Evolutionary conservation across 2,329 filamentous ascomycete species (phyloP).

Genomic region (Trichocomaceae sp.): DNA sequence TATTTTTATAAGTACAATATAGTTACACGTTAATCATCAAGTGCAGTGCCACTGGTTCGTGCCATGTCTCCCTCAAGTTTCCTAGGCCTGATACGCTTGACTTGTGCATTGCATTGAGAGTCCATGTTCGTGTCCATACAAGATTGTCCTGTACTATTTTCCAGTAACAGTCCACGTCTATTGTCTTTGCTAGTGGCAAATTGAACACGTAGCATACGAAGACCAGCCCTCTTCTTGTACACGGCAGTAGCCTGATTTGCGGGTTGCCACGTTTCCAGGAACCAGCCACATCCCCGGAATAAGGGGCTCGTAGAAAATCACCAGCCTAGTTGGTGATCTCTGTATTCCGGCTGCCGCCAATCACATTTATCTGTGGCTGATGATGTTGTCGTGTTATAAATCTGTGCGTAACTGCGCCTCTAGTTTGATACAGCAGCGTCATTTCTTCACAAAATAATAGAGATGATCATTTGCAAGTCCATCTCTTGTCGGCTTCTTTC

Average conservation of each 20-base stretch:
- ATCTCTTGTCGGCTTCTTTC: conserved; percentile 59
- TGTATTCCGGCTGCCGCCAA: background rate
- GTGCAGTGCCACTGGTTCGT: background rate
- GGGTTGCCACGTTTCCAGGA: conserved; percentile 10
- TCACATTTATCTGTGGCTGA: background rate
- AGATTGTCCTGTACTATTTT: background rate
- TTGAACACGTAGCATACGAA: background rate
- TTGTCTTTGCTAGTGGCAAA: background rate
- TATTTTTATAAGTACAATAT: no score
- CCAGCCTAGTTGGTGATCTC: conserved; percentile 3
- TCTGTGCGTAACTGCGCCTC: background rate
- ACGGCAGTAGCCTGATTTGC: background rate
- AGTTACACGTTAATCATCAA: background rate
- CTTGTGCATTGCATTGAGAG: background rate
- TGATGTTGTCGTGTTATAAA: background rate
- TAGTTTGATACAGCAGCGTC: background rate
- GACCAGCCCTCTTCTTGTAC: background rate
- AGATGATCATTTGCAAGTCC: conserved; percentile 45
- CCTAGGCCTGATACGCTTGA: background rate
- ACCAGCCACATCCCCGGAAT: conserved; percentile 10
- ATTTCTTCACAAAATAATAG: background rate
- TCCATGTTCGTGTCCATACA: background rate
- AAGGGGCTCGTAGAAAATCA: background rate
- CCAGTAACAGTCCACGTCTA: background rate
- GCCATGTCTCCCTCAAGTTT: background rate